These are phyloP conservation scores for Talaromyces sp. DNA, from an alignment of 2,329 filamentous ascomycete species.

Conservation along the genomic window DNA sequence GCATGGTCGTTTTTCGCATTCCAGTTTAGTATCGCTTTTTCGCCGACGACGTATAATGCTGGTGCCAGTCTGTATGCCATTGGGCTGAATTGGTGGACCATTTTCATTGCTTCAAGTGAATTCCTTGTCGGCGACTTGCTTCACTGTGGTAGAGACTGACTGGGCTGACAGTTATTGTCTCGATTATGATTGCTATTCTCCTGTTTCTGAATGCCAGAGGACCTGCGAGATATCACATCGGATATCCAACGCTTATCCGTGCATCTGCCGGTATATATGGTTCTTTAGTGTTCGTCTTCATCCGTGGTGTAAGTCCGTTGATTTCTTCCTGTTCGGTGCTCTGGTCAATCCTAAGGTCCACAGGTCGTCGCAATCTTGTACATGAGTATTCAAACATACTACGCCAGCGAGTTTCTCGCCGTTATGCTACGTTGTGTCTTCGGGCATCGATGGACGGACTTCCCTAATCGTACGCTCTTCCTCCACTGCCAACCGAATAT, in stretches of 20 bases:
- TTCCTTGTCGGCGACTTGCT: background rate
- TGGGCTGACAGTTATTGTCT: conserved; percentile 9
- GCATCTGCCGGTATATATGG: conserved; percentile 7
- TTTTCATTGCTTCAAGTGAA: conserved; percentile 15
- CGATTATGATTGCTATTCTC: conserved; percentile 13
- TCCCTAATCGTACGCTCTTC: conserved; percentile 7
- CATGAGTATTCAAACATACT: conserved; percentile 15
- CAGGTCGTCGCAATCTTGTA: conserved; percentile 16
- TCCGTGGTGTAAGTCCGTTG: conserved; percentile 11
- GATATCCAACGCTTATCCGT: conserved; percentile 14
- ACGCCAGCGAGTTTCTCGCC: conserved; percentile 11
- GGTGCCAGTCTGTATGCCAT: conserved; percentile 15
- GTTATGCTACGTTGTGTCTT: conserved; percentile 16
- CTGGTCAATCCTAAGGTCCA: background rate
- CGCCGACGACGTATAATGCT: conserved; percentile 15
- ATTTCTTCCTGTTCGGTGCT: background rate
- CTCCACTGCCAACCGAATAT: background rate
- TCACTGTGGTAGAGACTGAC: background rate
- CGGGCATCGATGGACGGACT: conserved; percentile 10
- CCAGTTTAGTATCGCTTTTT: conserved; percentile 16
- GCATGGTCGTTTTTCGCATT: conserved; percentile 16
- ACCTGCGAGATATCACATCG: conserved; percentile 12
- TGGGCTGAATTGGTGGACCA: conserved; percentile 15
- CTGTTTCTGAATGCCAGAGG: conserved; percentile 13
- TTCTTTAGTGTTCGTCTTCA: conserved; percentile 14